A percentile compares a stretch with the other conserved stretches of the same genome.
These are phyloP conservation scores for Fusarium nisikadoi DNA, from an alignment of 2,329 filamentous ascomycete genomes.

Conservation along the genomic window DNA sequence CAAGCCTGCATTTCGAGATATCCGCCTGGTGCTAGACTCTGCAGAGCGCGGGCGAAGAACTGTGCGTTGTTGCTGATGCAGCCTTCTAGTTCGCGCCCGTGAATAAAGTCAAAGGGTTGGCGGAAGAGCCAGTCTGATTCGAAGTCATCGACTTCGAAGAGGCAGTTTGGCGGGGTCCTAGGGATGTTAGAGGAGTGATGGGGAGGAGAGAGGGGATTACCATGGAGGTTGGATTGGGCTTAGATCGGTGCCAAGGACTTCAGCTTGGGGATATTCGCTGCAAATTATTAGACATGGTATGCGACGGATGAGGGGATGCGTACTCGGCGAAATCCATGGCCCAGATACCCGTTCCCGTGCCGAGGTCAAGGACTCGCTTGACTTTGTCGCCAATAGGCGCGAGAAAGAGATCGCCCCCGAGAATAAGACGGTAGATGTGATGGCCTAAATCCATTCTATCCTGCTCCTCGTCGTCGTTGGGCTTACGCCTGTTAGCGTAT, in stretches of 20 bases:
- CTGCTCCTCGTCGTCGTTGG: constrained; percentile 23
- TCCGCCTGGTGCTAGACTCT: background rate
- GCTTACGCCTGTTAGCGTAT: background rate
- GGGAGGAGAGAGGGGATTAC: background rate
- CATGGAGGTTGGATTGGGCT: constrained; percentile 27
- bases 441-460: constrained; percentile 27
- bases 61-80: background rate
- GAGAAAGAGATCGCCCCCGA: constrained; percentile 17
- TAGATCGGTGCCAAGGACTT: constrained; percentile 19
- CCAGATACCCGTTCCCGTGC: constrained; percentile 24
- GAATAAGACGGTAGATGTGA: constrained; percentile 10
- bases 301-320: fast-evolving
- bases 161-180: constrained; percentile 16
- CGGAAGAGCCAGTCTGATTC: constrained; percentile 21
- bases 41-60: background rate
- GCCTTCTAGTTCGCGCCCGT: constrained; percentile 10
- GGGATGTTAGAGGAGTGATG: fast-evolving
- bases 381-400: constrained; percentile 1
- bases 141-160: constrained; percentile 25
- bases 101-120: constrained; percentile 14
- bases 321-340: constrained; percentile 30
- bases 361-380: constrained; percentile 15
- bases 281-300: fast-evolving
- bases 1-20: constrained; percentile 24
- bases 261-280: constrained; percentile 8